phyloP scores from a whole-genome alignment of 2,329 filamentous ascomycete genomes.

The Neonectria hederae region DNA sequence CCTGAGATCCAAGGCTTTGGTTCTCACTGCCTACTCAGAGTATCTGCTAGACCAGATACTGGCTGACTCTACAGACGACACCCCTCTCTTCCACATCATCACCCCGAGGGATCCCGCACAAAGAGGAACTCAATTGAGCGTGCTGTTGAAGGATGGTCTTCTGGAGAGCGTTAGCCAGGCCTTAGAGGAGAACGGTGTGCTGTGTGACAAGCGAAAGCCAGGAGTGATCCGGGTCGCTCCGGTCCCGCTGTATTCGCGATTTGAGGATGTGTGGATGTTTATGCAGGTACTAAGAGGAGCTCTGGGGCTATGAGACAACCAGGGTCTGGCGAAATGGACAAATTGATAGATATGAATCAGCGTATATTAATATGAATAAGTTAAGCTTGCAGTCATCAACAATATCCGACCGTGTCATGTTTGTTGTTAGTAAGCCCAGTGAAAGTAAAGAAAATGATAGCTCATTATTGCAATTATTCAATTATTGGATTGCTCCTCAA shows the following conservation, averaged over 20 bases:
- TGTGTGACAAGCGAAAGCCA: constrained; percentile 85
- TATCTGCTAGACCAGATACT: constrained; percentile 64
- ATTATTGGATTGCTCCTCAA: neutral
- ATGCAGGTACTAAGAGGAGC: constrained; percentile 53
- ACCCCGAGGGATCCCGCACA: constrained; percentile 75
- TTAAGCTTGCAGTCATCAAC: neutral
- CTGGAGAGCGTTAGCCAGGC: constrained; percentile 73
- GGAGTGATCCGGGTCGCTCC: constrained; percentile 87
- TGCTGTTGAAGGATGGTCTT: constrained; percentile 73
- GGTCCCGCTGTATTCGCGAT: constrained; percentile 84
- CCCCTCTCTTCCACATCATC: constrained; percentile 66
- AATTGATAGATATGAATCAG: constrained; percentile 16
- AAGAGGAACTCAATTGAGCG: constrained; percentile 81
- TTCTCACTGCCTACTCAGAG: constrained; percentile 81
- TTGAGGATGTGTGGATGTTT: constrained; percentile 71
- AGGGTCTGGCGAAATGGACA: neutral
- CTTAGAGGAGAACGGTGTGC: constrained; percentile 74
- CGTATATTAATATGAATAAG: neutral
- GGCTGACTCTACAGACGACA: constrained; percentile 40
- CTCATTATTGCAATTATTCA: neutral
- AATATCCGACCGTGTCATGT: neutral
- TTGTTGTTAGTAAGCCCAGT: neutral
- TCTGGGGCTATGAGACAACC: constrained; percentile 37
- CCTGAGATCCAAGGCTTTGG: constrained; percentile 75
- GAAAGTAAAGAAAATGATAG: neutral